A percentile compares a stretch with the other conserved stretches of the same genome.
phyloP scores from a whole-genome alignment of 805 yeast genomes.

The Saturnispora zaruensis region DNA sequence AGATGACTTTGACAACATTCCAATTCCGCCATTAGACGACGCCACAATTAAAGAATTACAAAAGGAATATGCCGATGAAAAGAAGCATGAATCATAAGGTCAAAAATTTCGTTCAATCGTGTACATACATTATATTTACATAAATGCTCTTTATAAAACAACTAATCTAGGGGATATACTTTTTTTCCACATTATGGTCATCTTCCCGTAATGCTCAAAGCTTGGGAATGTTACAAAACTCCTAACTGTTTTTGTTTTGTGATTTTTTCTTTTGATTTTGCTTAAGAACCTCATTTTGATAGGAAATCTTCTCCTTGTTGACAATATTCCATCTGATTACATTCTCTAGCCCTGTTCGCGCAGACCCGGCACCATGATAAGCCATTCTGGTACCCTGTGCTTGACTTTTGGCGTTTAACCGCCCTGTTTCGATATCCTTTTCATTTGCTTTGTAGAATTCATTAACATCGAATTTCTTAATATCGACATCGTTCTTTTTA shows the following conservation, averaged over 20 bases:
- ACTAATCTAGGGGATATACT: neutral
- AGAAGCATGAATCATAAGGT: slow-evolving; percentile 16
- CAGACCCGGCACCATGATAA: slow-evolving; percentile 3
- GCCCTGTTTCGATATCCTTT: slow-evolving; percentile 26
- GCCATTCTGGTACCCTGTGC: slow-evolving; percentile 3
- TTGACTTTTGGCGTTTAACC: slow-evolving; percentile 22
- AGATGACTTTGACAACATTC: slow-evolving; percentile 87
- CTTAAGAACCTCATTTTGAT: slow-evolving; percentile 7
- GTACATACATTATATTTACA: neutral
- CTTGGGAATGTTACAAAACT: neutral
- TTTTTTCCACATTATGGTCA: neutral
- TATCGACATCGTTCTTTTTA: neutral
- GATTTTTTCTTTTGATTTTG: neutral
- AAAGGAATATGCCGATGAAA: slow-evolving; percentile 54
- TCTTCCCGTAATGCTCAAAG: neutral
- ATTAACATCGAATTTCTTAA: slow-evolving; percentile 29
- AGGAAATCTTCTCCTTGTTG: slow-evolving; percentile 7
- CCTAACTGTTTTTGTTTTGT: neutral
- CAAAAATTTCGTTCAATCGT: neutral
- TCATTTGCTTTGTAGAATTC: slow-evolving; percentile 32
- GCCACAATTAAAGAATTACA: slow-evolving; percentile 64
- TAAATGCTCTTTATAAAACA: neutral
- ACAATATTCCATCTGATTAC: slow-evolving; percentile 10
- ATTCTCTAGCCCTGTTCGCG: slow-evolving; percentile 6
- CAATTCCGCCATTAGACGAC: slow-evolving; percentile 85